Percentiles rank a stretch among this genome's conserved stretches.
Evolutionary conservation across 805 yeast genomes (phyloP).

Genomic region (Kodamaea neixiangensis): DNA sequence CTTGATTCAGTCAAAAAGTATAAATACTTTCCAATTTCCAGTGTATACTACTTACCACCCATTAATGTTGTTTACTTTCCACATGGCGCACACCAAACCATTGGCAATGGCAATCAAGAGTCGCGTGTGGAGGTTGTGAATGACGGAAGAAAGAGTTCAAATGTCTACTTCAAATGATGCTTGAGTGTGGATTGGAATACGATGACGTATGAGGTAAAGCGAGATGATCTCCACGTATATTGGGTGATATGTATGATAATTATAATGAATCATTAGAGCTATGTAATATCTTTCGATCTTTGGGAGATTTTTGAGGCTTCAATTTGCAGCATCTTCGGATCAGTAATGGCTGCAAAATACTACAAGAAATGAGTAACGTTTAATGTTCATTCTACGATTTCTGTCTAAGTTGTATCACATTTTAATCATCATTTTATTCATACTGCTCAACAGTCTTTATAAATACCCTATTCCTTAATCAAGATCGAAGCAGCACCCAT

Average conservation of each 20-base stretch:
- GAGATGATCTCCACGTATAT: not conserved
- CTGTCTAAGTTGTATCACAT: not conserved
- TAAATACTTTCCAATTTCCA: constrained; percentile 53
- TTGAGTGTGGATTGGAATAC: too few relatives aligned
- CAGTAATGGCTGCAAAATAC: too few relatives aligned
- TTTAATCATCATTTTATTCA: not conserved
- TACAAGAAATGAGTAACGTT: too few relatives aligned
- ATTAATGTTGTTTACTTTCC: constrained; percentile 58
- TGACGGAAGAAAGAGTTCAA: constrained; percentile 17
- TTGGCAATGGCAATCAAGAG: not conserved
- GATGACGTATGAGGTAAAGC: too few relatives aligned
- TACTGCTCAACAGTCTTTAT: not conserved
- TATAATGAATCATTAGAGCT: too few relatives aligned
- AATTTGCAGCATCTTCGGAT: too few relatives aligned
- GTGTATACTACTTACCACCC: constrained; percentile 54
- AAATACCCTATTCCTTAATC: constrained; percentile 61
- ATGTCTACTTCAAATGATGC: constrained; percentile 18
- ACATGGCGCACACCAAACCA: constrained; percentile 51
- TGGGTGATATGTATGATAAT: not conserved
- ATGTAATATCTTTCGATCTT: too few relatives aligned
- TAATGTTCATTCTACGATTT: not conserved
- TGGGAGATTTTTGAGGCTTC: too few relatives aligned
- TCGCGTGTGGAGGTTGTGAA: constrained; percentile 6
- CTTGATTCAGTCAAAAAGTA: constrained; percentile 26
- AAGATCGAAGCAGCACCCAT: constrained; percentile 96